Base-by-base conservation (phyloP, 352 stramenopile genomes). In the Phytophthora fragariae region DNA sequence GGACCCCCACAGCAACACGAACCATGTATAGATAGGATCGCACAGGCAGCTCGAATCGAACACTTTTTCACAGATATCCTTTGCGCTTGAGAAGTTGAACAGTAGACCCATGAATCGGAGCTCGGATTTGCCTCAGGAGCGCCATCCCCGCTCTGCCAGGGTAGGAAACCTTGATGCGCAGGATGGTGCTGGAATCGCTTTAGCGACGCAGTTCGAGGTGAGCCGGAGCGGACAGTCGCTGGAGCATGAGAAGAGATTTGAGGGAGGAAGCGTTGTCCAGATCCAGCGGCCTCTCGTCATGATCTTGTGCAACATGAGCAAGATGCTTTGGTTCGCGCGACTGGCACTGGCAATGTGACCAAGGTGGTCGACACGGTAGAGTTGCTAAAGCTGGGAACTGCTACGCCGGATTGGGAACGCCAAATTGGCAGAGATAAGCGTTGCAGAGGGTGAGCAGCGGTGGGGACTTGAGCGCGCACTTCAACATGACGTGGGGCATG, bases 1-100 rank as follows among this genome's bases (percentile, higher is more conserved):
- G 44, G 33, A 65, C 7, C 70, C 71, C 11, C 77, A 83, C 57
- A 83, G 59, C 56, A 83, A 14, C 5, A 24, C 47, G 17, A 86
- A 83, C 60, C 78, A 83, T 76, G 80, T 85, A 66, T 83, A 77
- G 65, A 72, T 75, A 66, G 31, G 58, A 78, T 54, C 29, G 47
- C 47, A 44, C 60, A 52, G 11, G 24, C 27, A 56, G 47, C 47
- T 55, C 58, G 35, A 73, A 72, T 72, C 39, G 6, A 75, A 70
- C 55, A 53, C 8, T 41, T 70, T 64, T 60, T 19, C 21, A 56
- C 41, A 55, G 47, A 57, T 72, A 35, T 67, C 33, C 39, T 60
- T 27, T 27, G 24, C 24, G 24, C 1, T 27, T 27, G 24, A 27
- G 24, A 27, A 27, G 24, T 27, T 27, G 24, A 2, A 27, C 24